Evolutionary conservation across 2,329 filamentous ascomycete genomes (phyloP).

Genomic region (Xylaria sp.): DNA sequence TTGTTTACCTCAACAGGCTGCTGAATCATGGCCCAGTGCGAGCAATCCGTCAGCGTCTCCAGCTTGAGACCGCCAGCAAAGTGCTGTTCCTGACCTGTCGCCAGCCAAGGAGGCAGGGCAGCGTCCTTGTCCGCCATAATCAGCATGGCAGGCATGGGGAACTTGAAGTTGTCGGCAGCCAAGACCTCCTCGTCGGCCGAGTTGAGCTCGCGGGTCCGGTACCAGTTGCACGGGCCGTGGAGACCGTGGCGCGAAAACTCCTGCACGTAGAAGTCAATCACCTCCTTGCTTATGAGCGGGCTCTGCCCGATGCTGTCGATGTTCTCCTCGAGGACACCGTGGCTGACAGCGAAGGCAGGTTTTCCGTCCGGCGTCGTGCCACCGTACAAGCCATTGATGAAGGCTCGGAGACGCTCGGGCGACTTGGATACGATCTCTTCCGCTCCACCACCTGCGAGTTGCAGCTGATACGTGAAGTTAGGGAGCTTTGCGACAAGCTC

Average conservation of each 20-base stretch:
- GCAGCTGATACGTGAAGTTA: slow-evolving; percentile 86
- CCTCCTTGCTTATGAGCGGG: slow-evolving; percentile 71
- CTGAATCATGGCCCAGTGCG: slow-evolving; percentile 88
- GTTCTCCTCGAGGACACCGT: slow-evolving; percentile 72
- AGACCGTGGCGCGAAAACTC: slow-evolving; percentile 79
- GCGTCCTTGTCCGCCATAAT: slow-evolving; percentile 76
- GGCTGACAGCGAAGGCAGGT: slow-evolving; percentile 64
- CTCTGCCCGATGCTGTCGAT: slow-evolving; percentile 66
- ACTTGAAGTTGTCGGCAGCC: slow-evolving; percentile 67
- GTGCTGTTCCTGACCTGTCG: slow-evolving; percentile 73
- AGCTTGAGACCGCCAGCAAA: slow-evolving; percentile 70
- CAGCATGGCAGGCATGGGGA: slow-evolving; percentile 76
- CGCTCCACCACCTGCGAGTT: slow-evolving; percentile 75
- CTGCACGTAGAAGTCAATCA: slow-evolving; percentile 79
- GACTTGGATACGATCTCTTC: slow-evolving; percentile 66
- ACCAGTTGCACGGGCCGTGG: slow-evolving; percentile 88
- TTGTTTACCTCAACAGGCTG: slow-evolving; percentile 75
- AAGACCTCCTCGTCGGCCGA: slow-evolving; percentile 77
- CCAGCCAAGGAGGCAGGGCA: slow-evolving; percentile 78
- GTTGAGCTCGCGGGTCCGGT: slow-evolving; percentile 78
- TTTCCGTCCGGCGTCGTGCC: slow-evolving; percentile 67
- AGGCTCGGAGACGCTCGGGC: slow-evolving; percentile 69
- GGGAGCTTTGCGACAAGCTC: slow-evolving; percentile 68
- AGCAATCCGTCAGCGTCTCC: slow-evolving; percentile 68
- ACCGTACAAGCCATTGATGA: slow-evolving; percentile 78